These are phyloP conservation scores for Globisporangium spinosum DNA, from an alignment of 352 stramenopile species.

Conservation along the genomic window DNA sequence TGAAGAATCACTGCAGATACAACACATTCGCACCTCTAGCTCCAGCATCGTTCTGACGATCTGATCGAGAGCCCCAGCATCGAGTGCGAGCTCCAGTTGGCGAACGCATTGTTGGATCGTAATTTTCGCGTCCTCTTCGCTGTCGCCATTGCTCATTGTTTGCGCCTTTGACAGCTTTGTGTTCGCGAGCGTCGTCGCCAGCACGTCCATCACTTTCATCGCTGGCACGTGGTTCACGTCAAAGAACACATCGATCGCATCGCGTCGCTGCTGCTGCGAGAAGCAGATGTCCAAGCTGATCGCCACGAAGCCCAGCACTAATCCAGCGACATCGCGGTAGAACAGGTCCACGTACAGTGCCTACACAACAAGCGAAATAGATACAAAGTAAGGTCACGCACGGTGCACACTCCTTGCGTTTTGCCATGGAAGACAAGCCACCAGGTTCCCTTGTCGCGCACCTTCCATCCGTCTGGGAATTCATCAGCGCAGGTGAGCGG, in stretches of 20 bases:
- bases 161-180: constrained; percentile 2
- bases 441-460: constrained; percentile 13
- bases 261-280: constrained; percentile 31
- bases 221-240: constrained; percentile 30
- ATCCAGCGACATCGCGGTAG: constrained; percentile 52
- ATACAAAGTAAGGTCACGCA: background rate
- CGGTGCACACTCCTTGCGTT: background rate
- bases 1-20: background rate
- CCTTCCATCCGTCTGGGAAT: constrained; percentile 47
- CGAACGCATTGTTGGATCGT: constrained; percentile 44
- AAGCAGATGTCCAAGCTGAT: constrained; percentile 52
- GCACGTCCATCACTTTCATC: constrained; percentile 28
- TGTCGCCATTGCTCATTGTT: background rate
- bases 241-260: constrained; percentile 64
- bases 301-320: constrained; percentile 53
- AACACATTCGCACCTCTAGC: constrained; percentile 22
- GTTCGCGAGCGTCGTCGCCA: constrained; percentile 34
- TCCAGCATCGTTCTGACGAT: constrained; percentile 36
- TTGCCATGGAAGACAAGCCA: background rate
- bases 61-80: constrained; percentile 23
- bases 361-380: constrained; percentile 18
- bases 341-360: constrained; percentile 45
- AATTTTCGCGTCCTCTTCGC: constrained; percentile 28
- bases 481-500: constrained; percentile 29
- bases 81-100: constrained; percentile 36